Base-by-base conservation (phyloP, 164 flowering plant genomes). In the Aristolochia fimbriata region DNA sequence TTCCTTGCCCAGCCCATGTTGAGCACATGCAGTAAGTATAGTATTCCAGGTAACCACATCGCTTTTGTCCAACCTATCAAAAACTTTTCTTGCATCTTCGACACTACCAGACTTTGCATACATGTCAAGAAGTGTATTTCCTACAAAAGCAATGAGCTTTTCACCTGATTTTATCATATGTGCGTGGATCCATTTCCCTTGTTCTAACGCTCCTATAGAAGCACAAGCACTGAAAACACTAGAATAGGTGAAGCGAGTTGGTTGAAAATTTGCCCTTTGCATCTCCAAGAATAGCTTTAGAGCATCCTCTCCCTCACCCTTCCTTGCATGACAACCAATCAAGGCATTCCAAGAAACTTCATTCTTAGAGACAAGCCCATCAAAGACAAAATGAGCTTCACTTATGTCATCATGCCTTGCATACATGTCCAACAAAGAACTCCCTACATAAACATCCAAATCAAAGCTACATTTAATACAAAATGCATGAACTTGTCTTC, bases 271-370 rank as follows among this genome's bases (percentile, higher is more conserved):
- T 30, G 67, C 73, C 65, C 79, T 71, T 47, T 74, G 76, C 94
- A 87, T 87, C 72, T 65, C 64, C 65, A 54, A 57, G 50, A 84
- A 80, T 27, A 78, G 27, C 19, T 12, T 19, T 58, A 87, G 55
- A 19, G 83, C 85, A 24, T 65, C 45, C 49, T 77, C 86, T 46
- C 74, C 86, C 31, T 79, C 77, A 48, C 73, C 72, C 67, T 76
- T 80, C 74, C 85, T 77, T 6, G 87, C 91, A 77, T 80, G 65
- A 41, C 82, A 84, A 20, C 89, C 85, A 71, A 87, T 85, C 68
- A 87, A 63, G 64, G 91, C 87, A 76, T 85, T 87, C 88, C 89
- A 87, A 54, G 84, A 79, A 14, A 85, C 94, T 63, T 80, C 88
- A 63, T 83, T 87, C 68, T 73, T 82, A 5, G 59, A 63, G 24